Evolutionary conservation across 208 protist genomes (phyloP), one percentile per base, ranked within the genome.

Genomic region (Acanthamoeba royreba): DNA sequence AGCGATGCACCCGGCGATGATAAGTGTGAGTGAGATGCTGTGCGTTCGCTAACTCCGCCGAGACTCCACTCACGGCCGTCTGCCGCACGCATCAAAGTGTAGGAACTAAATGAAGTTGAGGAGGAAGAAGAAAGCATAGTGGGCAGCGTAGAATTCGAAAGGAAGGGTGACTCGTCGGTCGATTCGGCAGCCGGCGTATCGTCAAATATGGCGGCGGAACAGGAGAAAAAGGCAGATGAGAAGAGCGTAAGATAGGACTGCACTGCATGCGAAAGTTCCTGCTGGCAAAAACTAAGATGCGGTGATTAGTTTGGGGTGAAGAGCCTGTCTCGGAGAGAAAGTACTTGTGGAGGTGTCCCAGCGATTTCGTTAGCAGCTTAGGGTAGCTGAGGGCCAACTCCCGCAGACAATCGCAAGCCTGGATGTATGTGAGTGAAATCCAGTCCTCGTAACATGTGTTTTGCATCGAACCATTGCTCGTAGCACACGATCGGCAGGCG

Each of bases 211-310:
- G 49, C 49, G 22, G 79, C 47, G 9, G 85, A 53, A 35, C 42
- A 53, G 49, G 33, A 52, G 85, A 91, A 22, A 17, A 91, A 72
- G 35, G 22, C 55, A 4, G 85, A 33, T 0, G 53, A 46, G 42
- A 91, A 91, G 58, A 91, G 85, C 40, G 28, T 38, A 8, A 53
- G 46, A n/a, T 91, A 91, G 85, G 85, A 33, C 55, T 91, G 85
- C 22, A 31, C 58, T 9, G 85, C 85, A 38, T 91, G 85, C 33
- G 85, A 53, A 33, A 52, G n/a, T 33, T 91, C 85, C 58, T 63
- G 35, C 58, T 91, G 85, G 22, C 85, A 61, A 47, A 91, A 91
- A n/a, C 52, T 74, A n/a, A 33, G 2, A n/a, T n/a, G n/a, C n/a
- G n/a, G n/a, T n/a, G n/a, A n/a, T n/a, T n/a, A n/a, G n/a, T n/a